Conservation (phyloP, 75 land plant species). For the Selaginella moellendorffii region DNA sequence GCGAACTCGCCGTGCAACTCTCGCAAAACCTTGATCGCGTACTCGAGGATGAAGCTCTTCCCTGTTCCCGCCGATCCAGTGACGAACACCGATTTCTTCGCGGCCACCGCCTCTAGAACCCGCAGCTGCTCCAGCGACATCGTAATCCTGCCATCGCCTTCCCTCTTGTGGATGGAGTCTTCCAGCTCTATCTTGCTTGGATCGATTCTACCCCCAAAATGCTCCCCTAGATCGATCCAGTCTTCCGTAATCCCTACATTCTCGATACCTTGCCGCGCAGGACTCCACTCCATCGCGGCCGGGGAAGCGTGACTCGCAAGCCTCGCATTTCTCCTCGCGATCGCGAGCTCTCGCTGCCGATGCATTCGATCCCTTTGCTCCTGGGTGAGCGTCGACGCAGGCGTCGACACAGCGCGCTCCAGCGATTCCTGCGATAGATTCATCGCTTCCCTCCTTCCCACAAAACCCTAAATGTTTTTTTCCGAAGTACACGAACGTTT, state of each 20-base stretch:
- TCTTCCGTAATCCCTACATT: background rate
- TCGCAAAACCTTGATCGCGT: slow-evolving; percentile 23
- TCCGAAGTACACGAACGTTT: too few relatives aligned
- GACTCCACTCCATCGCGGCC: background rate
- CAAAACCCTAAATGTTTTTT: too few relatives aligned
- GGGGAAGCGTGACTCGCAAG: background rate
- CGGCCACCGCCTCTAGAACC: slow-evolving; percentile 29
- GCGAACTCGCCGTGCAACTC: slow-evolving; percentile 14
- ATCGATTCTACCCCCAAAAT: background rate
- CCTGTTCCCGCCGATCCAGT: slow-evolving; percentile 89
- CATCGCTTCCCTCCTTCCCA: too few relatives aligned
- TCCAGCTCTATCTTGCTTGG: background rate
- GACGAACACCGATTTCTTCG: slow-evolving; percentile 44
- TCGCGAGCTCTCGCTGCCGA: slow-evolving; percentile 18
- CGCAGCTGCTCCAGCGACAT: slow-evolving; percentile 29
- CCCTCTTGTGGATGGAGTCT: background rate
- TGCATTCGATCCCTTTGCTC: slow-evolving; percentile 27
- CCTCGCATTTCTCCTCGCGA: slow-evolving; percentile 20
- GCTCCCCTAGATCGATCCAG: background rate
- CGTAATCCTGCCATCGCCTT: background rate
- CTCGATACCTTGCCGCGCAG: background rate
- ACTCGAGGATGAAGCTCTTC: slow-evolving; percentile 35
- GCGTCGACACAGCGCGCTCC: too few relatives aligned
- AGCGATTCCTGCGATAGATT: too few relatives aligned
- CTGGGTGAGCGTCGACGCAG: slow-evolving; percentile 8